A percentile compares a stretch with the other conserved stretches of the same genome.
phyloP scores from a whole-genome alignment of 352 stramenopile genomes.

The Phytophthora rubi region DNA sequence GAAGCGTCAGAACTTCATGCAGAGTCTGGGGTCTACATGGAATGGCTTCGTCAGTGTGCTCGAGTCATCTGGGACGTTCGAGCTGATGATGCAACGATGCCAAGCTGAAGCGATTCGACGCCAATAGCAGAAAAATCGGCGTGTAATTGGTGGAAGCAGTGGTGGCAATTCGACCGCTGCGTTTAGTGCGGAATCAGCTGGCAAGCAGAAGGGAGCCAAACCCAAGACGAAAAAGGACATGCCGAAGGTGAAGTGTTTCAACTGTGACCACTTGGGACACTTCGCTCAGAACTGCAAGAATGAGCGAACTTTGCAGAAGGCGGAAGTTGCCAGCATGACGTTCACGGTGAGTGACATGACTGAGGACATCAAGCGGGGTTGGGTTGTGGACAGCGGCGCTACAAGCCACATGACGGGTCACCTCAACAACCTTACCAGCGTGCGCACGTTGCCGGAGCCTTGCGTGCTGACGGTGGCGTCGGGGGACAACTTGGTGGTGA shows the following conservation, averaged over 20 bases:
- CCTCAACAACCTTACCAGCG: neutral
- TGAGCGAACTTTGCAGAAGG: neutral
- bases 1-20: conserved; percentile 18
- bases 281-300: neutral
- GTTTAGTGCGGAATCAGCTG: neutral
- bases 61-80: conserved; percentile 3
- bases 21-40: conserved; percentile 10
- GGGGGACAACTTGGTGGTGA: neutral
- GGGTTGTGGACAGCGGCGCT: neutral
- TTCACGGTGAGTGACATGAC: neutral
- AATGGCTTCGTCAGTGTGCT: conserved; percentile 17
- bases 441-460: neutral
- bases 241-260: neutral
- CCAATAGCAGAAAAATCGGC: conserved; percentile 8
- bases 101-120: conserved; percentile 17
- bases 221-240: neutral
- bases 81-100: conserved; percentile 11
- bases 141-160: neutral
- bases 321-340: neutral
- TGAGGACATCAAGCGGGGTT: neutral
- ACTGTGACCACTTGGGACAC: neutral
- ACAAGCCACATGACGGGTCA: neutral
- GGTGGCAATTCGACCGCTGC: neutral
- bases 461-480: neutral
- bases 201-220: neutral